phyloP scores from a whole-genome alignment of 2,329 filamentous ascomycete species.

The Exophiala dermatitidis region DNA sequence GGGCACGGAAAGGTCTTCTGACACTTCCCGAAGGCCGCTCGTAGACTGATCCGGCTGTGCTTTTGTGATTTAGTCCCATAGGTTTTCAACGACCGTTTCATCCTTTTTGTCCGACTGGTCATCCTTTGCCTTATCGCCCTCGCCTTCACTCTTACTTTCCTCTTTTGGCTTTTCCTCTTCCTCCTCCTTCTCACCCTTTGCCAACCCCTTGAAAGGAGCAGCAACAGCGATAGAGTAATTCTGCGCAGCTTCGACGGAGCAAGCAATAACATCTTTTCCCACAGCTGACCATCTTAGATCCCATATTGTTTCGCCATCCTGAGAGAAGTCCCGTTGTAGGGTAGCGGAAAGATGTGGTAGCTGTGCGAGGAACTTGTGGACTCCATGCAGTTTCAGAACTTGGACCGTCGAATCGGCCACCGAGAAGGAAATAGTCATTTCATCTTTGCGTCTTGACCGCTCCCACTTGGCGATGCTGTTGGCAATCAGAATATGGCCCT shows the following conservation, averaged over 20 bases:
- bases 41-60: too few relatives aligned
- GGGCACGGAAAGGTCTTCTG: too few relatives aligned
- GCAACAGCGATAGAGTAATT: slow-evolving; percentile 4
- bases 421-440: slow-evolving; percentile 23
- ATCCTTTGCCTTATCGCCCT: background rate
- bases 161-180: background rate
- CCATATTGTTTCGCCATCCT: slow-evolving; percentile 4
- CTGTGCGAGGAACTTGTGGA: slow-evolving; percentile 1
- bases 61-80: background rate
- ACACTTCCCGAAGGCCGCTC: too few relatives aligned
- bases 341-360: slow-evolving; percentile 1
- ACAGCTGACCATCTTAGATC: slow-evolving; percentile 6
- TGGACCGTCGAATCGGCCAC: slow-evolving; percentile 25
- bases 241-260: slow-evolving; percentile 5
- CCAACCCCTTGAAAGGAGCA: background rate
- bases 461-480: slow-evolving; percentile 27
- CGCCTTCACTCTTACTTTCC: background rate
- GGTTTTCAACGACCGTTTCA: background rate
- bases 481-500: slow-evolving; percentile 24
- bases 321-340: slow-evolving; percentile 3
- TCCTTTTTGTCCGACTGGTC: background rate
- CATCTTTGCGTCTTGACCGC: slow-evolving; percentile 10
- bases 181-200: background rate
- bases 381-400: background rate
- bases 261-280: slow-evolving; percentile 3